Base-by-base conservation (phyloP, 306 rosid genomes). In the Inga laurina region DNA sequence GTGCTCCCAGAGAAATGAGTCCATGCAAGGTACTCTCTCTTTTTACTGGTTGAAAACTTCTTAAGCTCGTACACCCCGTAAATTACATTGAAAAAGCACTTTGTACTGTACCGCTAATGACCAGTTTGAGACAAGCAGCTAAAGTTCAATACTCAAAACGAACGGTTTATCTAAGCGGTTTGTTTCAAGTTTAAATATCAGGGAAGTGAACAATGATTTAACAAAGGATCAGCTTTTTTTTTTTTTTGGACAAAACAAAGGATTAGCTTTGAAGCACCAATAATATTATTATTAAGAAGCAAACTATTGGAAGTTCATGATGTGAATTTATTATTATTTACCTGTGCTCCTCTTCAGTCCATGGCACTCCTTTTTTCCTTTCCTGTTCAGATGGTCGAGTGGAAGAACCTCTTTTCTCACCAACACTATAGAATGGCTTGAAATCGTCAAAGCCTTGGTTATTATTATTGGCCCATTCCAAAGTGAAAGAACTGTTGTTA, bases 321-420 rank as follows among this genome's bases (percentile, higher is more conserved):
- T 24, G 68, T 32, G 74, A 2, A 87, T n/a, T 67, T 21, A 21
- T 21, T 56, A 52, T 51, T 3, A 52, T 2, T 52, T 89, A 94
- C 98, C 97, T 95, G 87, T 94, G 98, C 78, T 94, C 98, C 76
- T 92, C 95, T 86, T 93, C 97, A 16, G 97, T 92, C 97, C 98
- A 94, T 27, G 98, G 97, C 19, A 93, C 92, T 30, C 98, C 98
- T 89, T 91, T 93, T 86, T 95, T 95, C 88, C 97, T 88, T 79
- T 95, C 98, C 35, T 89, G 97, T 66, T 93, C 98, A 24, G 91
- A 86, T 2, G 95, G 91, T 79, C 95, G 71, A 54, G 89, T 83
- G 34, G 89, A 86, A 3, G 86, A 51, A 10, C 92, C 90, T 83
- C 93, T 88, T 87, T 91, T 93, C 35, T 78, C 92, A 59, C 92